Base-by-base conservation (phyloP, 2,329 filamentous ascomycete genomes). In the Teratosphaeria nubilosa region DNA sequence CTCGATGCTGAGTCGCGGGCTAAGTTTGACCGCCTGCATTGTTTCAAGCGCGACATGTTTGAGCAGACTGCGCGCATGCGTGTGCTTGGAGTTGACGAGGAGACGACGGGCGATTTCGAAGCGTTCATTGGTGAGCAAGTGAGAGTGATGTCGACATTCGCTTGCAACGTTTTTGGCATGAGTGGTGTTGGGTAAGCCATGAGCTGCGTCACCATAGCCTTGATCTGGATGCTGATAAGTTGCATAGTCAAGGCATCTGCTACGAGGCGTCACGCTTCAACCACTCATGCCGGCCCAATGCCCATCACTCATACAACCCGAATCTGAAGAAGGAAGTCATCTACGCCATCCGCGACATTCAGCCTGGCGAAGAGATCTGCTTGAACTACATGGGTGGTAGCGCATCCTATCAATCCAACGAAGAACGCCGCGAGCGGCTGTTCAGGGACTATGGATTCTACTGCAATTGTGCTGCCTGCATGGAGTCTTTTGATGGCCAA, bases 391-490 rank as follows among this genome's bases (percentile, higher is more conserved):
- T 61, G 50, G 60, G 58, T n/a, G 59, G 57, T 22, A 16, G 22
- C 20, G 54, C 24, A 54, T 13, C 59, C 52, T 58, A 60, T 51
- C 20, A 53, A 52, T 31, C 56, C 56, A 56, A 59, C 11, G 30
- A 58, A 1, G 57, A 65, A 13, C 60, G 64, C n/a, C 59, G 63
- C 51, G 60, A 63, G 16, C 53, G 56, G 13, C 60, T 69, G 9
- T 57, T 59, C 22, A 20, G 48, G 4, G 54, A 60, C 50, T 70
- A 69, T 58, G 65, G 62, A 25, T 71, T 72, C 62, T 63, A 55
- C 22, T 71, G 70, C 59, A 50, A 58, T 1, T 72, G 70, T 45
- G 25, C 31, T 6, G 63, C 64, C 6, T 72, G 70, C 61, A 32
- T 52, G 9, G 63, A 67, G 25, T 22, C 54, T 2, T 63, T 64